These are phyloP conservation scores for Dovyalis caffra DNA, from an alignment of 345 rosid genomes.

Conservation along the genomic window DNA sequence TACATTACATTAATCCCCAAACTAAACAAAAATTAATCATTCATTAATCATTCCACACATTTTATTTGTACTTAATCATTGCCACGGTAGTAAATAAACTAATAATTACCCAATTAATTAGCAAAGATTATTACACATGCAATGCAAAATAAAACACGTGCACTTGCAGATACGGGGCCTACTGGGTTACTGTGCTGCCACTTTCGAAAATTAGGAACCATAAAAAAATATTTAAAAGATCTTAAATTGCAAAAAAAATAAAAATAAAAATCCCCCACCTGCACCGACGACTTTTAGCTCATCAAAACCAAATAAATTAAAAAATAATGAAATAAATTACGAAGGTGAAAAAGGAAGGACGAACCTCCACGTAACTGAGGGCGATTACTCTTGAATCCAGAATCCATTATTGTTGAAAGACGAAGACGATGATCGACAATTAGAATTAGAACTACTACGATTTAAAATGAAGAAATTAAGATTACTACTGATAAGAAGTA, in stretches of 20 bases:
- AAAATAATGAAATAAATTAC: neutral
- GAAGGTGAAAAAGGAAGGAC: neutral
- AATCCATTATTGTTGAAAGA: constrained; percentile 50
- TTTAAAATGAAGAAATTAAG: neutral
- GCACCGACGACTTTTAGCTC: neutral
- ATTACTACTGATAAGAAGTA: neutral
- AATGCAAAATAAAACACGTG: neutral
- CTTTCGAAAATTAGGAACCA: neutral
- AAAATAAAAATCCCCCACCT: no score
- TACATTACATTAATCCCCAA: neutral
- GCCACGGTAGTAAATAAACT: neutral
- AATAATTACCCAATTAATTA: no score
- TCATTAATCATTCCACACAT: neutral
- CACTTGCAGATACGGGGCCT: neutral
- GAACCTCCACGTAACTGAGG: constrained; percentile 64
- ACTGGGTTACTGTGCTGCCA: neutral
- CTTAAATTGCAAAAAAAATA: neutral
- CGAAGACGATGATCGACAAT: constrained; percentile 15
- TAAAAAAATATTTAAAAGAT: neutral
- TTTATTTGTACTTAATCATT: neutral
- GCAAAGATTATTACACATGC: no score
- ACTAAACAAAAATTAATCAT: neutral
- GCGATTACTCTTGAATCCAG: constrained; percentile 66
- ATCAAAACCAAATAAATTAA: neutral
- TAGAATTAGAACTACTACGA: constrained; percentile 4